Percentiles rank a stretch among this genome's conserved stretches.
These are phyloP conservation scores for Puccinia polysora DNA, from an alignment of 1,284 basidiomycete genomes.

Conservation along the genomic window DNA sequence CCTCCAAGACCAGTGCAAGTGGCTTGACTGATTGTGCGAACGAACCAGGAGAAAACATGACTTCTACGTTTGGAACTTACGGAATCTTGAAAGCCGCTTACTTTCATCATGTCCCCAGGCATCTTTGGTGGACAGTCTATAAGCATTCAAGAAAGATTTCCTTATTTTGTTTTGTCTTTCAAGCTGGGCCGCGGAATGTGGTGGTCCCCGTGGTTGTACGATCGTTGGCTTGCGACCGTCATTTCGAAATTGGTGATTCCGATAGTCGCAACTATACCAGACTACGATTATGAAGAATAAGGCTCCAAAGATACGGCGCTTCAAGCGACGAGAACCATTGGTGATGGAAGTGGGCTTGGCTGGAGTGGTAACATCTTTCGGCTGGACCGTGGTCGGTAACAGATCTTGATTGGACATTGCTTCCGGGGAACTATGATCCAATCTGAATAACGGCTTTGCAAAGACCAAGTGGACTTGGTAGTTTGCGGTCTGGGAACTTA, in stretches of 20 bases:
- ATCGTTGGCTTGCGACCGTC: not conserved
- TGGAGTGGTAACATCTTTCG: not conserved
- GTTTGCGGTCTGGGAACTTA: too few relatives aligned
- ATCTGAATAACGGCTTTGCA: too few relatives aligned
- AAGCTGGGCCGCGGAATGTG: not conserved
- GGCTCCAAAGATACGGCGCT: not conserved
- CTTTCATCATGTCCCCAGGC: conserved; percentile 18
- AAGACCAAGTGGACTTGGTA: too few relatives aligned
- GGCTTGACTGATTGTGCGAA: not conserved
- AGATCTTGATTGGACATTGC: too few relatives aligned
- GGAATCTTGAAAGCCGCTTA: not conserved
- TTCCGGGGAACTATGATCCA: too few relatives aligned
- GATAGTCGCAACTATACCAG: not conserved
- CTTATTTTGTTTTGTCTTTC: conserved; percentile 27
- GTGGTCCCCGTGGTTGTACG: conserved; percentile 2
- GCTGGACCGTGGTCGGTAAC: conserved; percentile 11
- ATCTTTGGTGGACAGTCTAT: not conserved
- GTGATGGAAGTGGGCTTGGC: not conserved
- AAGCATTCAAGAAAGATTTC: conserved; percentile 16
- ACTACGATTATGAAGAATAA: not conserved
- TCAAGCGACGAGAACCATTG: conserved; percentile 10
- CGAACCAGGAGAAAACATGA: not conserved
- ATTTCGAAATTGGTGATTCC: not conserved
- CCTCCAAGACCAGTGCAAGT: not conserved
- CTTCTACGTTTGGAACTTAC: not conserved